Evolutionary conservation across 2,329 filamentous ascomycete species (phyloP).

Genomic region (Trichophyton mentagrophytes): DNA sequence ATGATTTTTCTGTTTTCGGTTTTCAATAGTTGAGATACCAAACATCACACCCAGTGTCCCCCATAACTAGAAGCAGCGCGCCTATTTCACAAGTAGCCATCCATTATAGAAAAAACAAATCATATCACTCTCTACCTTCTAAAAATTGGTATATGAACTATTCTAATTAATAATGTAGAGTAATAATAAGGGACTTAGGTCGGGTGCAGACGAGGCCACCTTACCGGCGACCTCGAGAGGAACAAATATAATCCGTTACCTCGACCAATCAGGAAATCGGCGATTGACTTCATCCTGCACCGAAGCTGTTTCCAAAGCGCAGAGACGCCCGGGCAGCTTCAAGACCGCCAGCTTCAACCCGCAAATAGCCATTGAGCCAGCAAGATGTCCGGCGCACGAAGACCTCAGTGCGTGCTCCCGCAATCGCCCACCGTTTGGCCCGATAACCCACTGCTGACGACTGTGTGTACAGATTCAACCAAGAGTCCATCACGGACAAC

Average conservation of each 20-base stretch:
- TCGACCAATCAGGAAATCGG: constrained; percentile 1
- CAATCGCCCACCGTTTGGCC: not conserved
- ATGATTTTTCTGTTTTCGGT: no score
- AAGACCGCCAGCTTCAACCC: not conserved
- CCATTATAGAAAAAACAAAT: no score
- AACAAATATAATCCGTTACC: not conserved
- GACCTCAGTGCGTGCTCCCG: constrained; percentile 10
- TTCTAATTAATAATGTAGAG: no score
- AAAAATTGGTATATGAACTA: no score
- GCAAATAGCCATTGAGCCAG: constrained; percentile 8
- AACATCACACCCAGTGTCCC: no score
- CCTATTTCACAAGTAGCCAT: no score
- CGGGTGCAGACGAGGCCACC: no score
- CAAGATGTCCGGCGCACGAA: constrained; percentile 13
- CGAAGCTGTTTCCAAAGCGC: constrained; percentile 1
- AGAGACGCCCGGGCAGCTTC: not conserved
- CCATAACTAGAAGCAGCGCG: no score
- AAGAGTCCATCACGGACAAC: constrained; percentile 85
- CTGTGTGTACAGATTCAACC: constrained; percentile 63
- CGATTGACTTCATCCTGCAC: not conserved
- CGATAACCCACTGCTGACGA: constrained; percentile 1
- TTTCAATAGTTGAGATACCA: no score
- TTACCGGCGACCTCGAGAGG: not conserved
- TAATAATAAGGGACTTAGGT: no score
- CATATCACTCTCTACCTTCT: no score